Base-by-base conservation (phyloP, 352 stramenopile species). In the Phytopythium cucurbitacearum region DNA sequence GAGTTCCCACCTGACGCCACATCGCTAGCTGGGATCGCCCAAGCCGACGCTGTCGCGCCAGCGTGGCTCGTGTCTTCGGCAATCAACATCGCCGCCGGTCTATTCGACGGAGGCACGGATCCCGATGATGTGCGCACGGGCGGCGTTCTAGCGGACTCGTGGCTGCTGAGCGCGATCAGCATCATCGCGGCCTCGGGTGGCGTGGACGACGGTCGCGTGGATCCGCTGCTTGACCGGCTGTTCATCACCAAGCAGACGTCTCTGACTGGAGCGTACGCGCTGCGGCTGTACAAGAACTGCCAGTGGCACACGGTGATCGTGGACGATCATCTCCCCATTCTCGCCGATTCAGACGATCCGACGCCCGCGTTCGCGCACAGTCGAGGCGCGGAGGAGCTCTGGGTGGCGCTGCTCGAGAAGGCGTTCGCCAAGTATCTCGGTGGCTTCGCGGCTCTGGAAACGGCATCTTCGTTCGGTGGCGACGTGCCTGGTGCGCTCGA, bases 271-370 rank as follows among this genome's bases (percentile, higher is more conserved):
- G 89, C 89, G 7, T 98, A 98, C 60, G 89, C 86, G 3, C 51
- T 98, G n/a, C 80, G 85, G 28, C 57, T 98, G 15, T 96, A 87
- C 61, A 91, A 96, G 60, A 97, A 96, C 65, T 85, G 77, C 45
- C 86, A 97, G 64, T 97, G 91, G 91, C 85, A 97, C 70, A 94
- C 91, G 12, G 71, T 98, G 34, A 75, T 97, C 45, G 78, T 97
- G 0, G 91, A 98, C 65, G 91, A 98, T 60, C 71, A 81, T 49
- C 97, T 98, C 58, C 91, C 91, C 0, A 77, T 96, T 16, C 59
- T 97, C 0, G 60, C 65, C 9, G 71, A 92, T 40, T 59, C 65
- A 5, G 48, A 48, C 13, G 53, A 57, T 73, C 40, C 78, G 64
- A 13, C 36, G 67, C 82, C 82, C 3, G 91, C 90, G 12, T 93